Evolutionary conservation across 2,329 filamentous ascomycete genomes (phyloP), one percentile per base, ranked within the genome.

Genomic region (Stromatinia cepivora): DNA sequence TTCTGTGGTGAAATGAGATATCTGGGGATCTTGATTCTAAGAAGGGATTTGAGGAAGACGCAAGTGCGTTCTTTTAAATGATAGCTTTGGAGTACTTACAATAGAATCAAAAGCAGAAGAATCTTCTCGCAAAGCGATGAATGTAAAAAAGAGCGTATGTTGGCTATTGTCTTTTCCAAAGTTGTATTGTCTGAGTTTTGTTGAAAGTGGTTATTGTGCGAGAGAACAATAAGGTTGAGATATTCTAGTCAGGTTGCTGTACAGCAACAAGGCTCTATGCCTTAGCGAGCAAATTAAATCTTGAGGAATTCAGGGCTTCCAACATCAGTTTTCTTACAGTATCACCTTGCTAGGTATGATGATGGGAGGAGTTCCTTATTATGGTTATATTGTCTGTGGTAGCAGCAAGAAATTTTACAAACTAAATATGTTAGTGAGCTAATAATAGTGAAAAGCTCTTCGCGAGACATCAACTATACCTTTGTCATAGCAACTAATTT

Each of bases 191-290:
- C 15, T 25, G 45, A 61, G 4, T 20, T 63, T 25, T 52, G n/a
- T 63, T 34, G 22, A 52, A 63, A 52, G 61, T 63, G 61, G 61
- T 63, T 52, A 63, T 63, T 63, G 61, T 63, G 61, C 9, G 61
- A 39, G n/a, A 63, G 61, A 52, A 63, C 46, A 63, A 52, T 63
- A 39, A 63, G 15, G 5, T 63, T 17, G 8, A 39, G 39, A 11
- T 52, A 39, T 39, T 52, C 28, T 63, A 52, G 34, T 9, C 46
- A 48, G 39, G 46, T 63, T 63, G 46, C 61, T 63, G 25, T 22
- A 17, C n/a, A 52, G 61, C 61, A 63, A 63, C 61, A 28, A 63
- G 61, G 46, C 61, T 50, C 31, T 34, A 52, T 22, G 22, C 5
- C 17, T 63, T 52, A 52, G n/a, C 61, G 61, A 63, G 15, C 61